A percentile compares a stretch with the other conserved stretches of the same genome.
Conservation (phyloP, 208 protist genomes). For the Trypanosoma conorhini region DNA sequence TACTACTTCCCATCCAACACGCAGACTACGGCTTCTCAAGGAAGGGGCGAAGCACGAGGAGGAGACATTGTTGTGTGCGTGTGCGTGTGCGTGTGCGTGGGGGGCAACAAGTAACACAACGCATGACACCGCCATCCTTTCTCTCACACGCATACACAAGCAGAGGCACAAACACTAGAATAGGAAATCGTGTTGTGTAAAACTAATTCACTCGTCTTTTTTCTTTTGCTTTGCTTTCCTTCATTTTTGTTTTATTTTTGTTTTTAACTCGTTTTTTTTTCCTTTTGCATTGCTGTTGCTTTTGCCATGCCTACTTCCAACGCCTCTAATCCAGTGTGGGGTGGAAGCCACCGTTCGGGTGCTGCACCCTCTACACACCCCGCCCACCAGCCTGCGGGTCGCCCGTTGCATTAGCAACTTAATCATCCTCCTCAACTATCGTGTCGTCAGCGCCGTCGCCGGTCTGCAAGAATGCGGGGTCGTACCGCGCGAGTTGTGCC, state of each 20-base stretch:
- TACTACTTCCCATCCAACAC: neutral
- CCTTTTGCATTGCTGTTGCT: neutral
- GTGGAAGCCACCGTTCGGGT: neutral
- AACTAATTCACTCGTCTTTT: too few species aligned
- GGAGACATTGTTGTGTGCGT: too few species aligned
- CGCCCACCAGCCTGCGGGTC: neutral
- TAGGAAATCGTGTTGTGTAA: too few species aligned
- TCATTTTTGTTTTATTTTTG: too few species aligned
- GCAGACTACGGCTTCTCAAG: neutral
- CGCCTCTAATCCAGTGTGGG: too few species aligned
- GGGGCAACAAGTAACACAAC: too few species aligned
- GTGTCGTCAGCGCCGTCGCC: conserved; percentile 31
- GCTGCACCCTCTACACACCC: neutral
- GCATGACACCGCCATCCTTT: neutral
- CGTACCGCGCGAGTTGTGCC: conserved; percentile 39
- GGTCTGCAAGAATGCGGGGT: conserved; percentile 37
- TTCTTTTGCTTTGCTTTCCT: neutral
- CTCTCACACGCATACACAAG: too few species aligned
- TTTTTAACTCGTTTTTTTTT: too few species aligned
- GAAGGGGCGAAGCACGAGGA: conserved; percentile 1
- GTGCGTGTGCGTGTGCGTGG: too few species aligned
- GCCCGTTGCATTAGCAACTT: conserved; percentile 11
- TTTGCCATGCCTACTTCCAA: too few species aligned
- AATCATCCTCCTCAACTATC: conserved; percentile 61
- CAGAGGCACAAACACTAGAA: too few species aligned